These are phyloP conservation scores for Colletotrichum camelliae DNA, from an alignment of 2,329 filamentous ascomycete genomes.

Conservation along the genomic window DNA sequence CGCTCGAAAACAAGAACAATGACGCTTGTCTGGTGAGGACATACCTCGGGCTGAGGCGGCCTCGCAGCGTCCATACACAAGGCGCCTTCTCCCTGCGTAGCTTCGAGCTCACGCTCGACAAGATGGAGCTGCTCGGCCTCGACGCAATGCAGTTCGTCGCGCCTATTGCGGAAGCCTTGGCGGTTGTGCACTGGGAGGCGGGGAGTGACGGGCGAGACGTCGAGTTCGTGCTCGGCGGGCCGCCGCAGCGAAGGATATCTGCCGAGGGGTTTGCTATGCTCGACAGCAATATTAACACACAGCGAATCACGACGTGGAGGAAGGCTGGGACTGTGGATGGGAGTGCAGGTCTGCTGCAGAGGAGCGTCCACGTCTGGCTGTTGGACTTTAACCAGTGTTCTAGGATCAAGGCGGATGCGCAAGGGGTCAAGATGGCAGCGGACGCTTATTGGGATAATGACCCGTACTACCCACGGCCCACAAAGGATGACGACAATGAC, in stretches of 20 bases:
- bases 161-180: neutral
- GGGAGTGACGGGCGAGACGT: neutral
- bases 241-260: neutral
- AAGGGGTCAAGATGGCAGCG: neutral
- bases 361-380: neutral
- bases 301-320: neutral
- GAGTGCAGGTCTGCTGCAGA: neutral
- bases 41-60: neutral
- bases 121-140: neutral
- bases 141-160: neutral
- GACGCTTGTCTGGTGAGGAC: neutral
- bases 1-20: neutral
- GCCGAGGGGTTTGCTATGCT: neutral
- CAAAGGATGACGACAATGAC: neutral
- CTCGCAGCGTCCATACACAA: accelerated
- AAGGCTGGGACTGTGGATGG: neutral
- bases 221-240: neutral
- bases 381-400: neutral
- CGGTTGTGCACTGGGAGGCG: neutral
- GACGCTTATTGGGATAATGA: neutral
- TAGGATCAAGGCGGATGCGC: neutral
- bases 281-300: neutral
- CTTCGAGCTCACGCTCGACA: neutral
- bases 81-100: neutral
- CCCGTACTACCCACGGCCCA: neutral